Percentiles rank a stretch among this genome's conserved stretches.
Conservation (phyloP, 768 basidiomycete species). For the Albatrellus ellisii region DNA sequence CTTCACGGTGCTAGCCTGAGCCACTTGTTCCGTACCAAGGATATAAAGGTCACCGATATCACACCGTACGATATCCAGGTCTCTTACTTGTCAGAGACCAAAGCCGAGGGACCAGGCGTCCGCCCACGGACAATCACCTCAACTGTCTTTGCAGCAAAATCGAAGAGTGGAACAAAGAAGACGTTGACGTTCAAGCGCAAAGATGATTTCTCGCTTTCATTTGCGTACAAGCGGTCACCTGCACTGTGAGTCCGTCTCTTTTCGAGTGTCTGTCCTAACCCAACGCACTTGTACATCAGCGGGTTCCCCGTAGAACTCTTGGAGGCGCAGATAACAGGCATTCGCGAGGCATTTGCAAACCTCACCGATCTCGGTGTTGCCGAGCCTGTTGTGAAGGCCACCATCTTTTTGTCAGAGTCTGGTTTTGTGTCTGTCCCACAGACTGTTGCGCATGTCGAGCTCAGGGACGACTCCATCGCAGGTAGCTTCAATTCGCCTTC, state of each 20-base stretch:
- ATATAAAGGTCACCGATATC: slow-evolving; percentile 75
- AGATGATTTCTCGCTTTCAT: slow-evolving; percentile 66
- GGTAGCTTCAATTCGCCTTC: slow-evolving; percentile 28
- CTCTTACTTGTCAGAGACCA: slow-evolving; percentile 55
- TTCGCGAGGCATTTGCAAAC: slow-evolving; percentile 67
- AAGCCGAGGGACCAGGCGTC: slow-evolving; percentile 23
- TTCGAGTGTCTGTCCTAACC: not conserved
- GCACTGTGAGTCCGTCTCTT: slow-evolving; percentile 35
- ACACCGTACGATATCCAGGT: slow-evolving; percentile 63
- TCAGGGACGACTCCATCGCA: slow-evolving; percentile 67
- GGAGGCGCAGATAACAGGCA: slow-evolving; percentile 58
- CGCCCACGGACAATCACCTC: slow-evolving; percentile 62
- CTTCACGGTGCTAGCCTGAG: slow-evolving; percentile 84
- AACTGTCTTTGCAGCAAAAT: slow-evolving; percentile 62
- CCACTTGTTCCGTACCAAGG: slow-evolving; percentile 90
- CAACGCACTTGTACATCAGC: slow-evolving; percentile 29
- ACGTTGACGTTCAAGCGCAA: slow-evolving; percentile 76
- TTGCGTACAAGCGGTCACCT: slow-evolving; percentile 60
- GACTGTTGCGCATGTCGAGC: slow-evolving; percentile 67
- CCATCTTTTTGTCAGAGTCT: slow-evolving; percentile 71
- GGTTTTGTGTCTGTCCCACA: slow-evolving; percentile 75
- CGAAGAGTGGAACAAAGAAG: slow-evolving; percentile 74
- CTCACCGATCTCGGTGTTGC: slow-evolving; percentile 70
- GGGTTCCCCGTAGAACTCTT: slow-evolving; percentile 65
- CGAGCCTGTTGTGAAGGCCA: slow-evolving; percentile 82